Percentiles rank a stretch among this genome's conserved stretches.
Evolutionary conservation across 352 stramenopile genomes (phyloP).

Genomic region (Pythium scleroteichum): DNA sequence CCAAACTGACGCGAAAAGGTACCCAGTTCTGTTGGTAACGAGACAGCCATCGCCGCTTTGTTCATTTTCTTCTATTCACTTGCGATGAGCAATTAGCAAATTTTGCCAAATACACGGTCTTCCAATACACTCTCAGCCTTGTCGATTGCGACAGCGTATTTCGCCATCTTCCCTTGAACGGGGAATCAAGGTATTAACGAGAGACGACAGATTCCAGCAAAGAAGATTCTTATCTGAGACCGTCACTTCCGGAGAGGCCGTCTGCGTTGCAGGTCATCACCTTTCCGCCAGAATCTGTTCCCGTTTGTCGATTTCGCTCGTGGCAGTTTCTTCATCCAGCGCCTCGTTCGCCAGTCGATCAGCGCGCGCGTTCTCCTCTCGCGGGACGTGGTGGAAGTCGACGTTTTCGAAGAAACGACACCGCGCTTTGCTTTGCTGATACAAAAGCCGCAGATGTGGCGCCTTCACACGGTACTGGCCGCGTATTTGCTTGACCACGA

Average conservation of each 20-base stretch:
- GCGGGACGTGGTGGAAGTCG: slow-evolving; percentile 51
- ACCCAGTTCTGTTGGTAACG: too few species aligned
- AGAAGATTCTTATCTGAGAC: too few species aligned
- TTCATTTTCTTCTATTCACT: too few species aligned
- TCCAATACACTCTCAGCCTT: too few species aligned
- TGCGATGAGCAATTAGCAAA: too few species aligned
- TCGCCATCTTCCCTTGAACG: too few species aligned
- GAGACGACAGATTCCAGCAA: too few species aligned
- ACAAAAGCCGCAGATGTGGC: slow-evolving; percentile 45
- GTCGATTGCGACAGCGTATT: too few species aligned
- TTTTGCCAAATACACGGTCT: too few species aligned
- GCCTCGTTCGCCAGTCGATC: slow-evolving; percentile 71
- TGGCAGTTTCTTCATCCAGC: slow-evolving; percentile 40
- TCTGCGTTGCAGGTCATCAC: neutral
- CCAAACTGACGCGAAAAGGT: too few species aligned
- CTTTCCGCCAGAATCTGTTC: neutral
- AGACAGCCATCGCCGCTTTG: too few species aligned
- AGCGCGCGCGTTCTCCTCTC: slow-evolving; percentile 50
- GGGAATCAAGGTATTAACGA: too few species aligned
- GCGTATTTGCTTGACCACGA: slow-evolving; percentile 77
- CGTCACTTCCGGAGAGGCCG: neutral
- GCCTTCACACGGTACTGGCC: slow-evolving; percentile 74
- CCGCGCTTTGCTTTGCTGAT: slow-evolving; percentile 43
- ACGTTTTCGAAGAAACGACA: slow-evolving; percentile 35
- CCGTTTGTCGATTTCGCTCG: slow-evolving; percentile 9